Evolutionary conservation across 2,329 filamentous ascomycete species (phyloP).

Genomic region (Triangularia setosa): DNA sequence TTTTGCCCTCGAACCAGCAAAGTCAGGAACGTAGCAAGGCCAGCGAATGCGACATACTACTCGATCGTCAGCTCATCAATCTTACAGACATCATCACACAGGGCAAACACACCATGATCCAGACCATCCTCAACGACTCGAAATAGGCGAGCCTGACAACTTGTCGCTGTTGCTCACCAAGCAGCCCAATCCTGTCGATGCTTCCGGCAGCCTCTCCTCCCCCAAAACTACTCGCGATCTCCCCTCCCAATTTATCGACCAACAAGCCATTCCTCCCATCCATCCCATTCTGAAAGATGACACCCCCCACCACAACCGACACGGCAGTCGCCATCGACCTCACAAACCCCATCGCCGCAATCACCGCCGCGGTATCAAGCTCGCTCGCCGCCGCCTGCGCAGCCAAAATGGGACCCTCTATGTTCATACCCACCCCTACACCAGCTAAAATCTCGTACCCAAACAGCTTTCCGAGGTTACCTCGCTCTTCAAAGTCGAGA

Average conservation of each 20-base stretch:
- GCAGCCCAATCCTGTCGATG: slow-evolving; percentile 43
- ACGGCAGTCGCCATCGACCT: slow-evolving; percentile 66
- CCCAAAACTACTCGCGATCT: slow-evolving; percentile 38
- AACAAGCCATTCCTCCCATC: slow-evolving; percentile 41
- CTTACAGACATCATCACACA: not conserved
- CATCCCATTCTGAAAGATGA: slow-evolving; percentile 76
- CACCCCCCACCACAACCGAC: slow-evolving; percentile 69
- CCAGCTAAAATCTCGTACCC: slow-evolving; percentile 61
- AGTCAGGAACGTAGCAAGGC: slow-evolving; percentile 5
- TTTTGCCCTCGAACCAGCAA: slow-evolving; percentile 11
- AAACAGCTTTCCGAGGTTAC: slow-evolving; percentile 53
- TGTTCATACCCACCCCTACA: slow-evolving; percentile 63
- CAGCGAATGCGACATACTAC: slow-evolving; percentile 14
- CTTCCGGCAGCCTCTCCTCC: slow-evolving; percentile 49
- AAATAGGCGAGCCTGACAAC: slow-evolving; percentile 25
- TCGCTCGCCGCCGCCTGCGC: slow-evolving; percentile 60
- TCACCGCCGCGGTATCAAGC: slow-evolving; percentile 64
- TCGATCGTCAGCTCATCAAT: not conserved
- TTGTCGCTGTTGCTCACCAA: slow-evolving; percentile 39
- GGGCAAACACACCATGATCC: slow-evolving; percentile 14
- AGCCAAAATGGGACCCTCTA: slow-evolving; percentile 65
- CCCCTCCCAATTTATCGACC: slow-evolving; percentile 44
- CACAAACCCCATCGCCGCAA: slow-evolving; percentile 63
- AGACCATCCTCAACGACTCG: slow-evolving; percentile 9
- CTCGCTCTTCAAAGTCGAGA: slow-evolving; percentile 44